Percentiles rank a stretch among this genome's conserved stretches.
These are phyloP conservation scores for Bipolaris gigantea DNA, from an alignment of 2,329 filamentous ascomycete genomes.

Conservation along the genomic window DNA sequence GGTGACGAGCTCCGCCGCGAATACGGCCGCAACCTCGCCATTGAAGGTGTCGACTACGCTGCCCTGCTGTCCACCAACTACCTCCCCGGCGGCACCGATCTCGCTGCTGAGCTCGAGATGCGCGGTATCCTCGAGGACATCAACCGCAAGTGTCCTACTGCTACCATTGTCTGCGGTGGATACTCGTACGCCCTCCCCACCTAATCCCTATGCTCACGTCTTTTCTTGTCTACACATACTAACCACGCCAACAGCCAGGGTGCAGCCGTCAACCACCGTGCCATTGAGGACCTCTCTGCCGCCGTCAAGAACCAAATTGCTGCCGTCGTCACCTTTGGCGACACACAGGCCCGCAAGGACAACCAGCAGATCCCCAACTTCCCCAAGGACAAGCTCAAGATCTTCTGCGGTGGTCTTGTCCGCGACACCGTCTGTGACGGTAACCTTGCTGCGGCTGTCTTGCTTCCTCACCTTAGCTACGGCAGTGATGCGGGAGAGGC, in stretches of 20 bases:
- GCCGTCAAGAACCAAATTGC: conserved; percentile 5
- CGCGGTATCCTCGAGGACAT: not conserved
- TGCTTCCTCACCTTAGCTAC: conserved; percentile 5
- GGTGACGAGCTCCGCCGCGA: conserved; percentile 5
- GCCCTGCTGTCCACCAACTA: conserved; percentile 7
- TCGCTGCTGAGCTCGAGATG: conserved; percentile 1
- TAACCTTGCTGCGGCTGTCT: conserved; percentile 1
- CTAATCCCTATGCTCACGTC: no score
- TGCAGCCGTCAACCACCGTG: conserved; percentile 3
- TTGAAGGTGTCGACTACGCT: conserved; percentile 4
- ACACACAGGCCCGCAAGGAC: not conserved
- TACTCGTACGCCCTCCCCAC: not conserved
- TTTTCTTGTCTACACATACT: not conserved
- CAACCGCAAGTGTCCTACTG: not conserved
- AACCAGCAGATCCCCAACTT: conserved; percentile 6
- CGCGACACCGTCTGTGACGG: conserved; percentile 7
- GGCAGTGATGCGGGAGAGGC: conserved; percentile 1
- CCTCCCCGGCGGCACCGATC: conserved; percentile 3
- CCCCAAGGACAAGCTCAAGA: conserved; percentile 1
- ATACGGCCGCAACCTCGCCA: conserved; percentile 2
- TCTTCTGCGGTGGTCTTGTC: conserved; percentile 1
- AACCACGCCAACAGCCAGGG: not conserved
- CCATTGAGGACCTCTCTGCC: conserved; percentile 2
- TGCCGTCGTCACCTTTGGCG: conserved; percentile 1
- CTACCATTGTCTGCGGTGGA: conserved; percentile 1